These are phyloP conservation scores for Entelexis paramagnoliae DNA, from an alignment of 1,139 yeast species.

Conservation along the genomic window DNA sequence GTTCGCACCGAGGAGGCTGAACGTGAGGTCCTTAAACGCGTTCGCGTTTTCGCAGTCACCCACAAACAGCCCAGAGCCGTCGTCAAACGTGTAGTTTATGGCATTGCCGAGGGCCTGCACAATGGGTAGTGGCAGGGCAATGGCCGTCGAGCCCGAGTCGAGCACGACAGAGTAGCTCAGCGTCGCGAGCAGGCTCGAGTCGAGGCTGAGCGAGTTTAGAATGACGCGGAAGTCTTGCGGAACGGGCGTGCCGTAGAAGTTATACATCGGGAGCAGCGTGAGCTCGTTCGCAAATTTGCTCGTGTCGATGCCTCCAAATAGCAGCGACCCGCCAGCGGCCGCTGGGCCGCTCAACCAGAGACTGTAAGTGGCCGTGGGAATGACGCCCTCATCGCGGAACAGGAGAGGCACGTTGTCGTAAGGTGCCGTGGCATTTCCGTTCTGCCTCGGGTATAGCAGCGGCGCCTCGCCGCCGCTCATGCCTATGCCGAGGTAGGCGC, in stretches of 20 bases:
- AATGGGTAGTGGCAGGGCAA: constrained; percentile 38
- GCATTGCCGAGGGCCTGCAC: constrained; percentile 32
- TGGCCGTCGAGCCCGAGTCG: constrained; percentile 29
- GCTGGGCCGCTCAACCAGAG: not conserved
- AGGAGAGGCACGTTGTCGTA: not conserved
- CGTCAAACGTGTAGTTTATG: constrained; percentile 28
- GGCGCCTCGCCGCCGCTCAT: constrained; percentile 1
- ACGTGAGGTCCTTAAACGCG: constrained; percentile 24
- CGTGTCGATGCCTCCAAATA: constrained; percentile 1
- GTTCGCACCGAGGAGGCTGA: constrained; percentile 36
- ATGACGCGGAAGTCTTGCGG: constrained; percentile 3
- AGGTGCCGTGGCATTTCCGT: constrained; percentile 1
- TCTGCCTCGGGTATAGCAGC: not conserved
- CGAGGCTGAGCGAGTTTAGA: not conserved
- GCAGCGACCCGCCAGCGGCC: not conserved
- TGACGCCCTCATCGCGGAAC: constrained; percentile 1
- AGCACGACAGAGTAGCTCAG: not conserved
- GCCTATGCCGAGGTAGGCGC: constrained; percentile 4
- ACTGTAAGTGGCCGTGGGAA: not conserved
- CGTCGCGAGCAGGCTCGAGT: not conserved
- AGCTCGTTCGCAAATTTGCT: not conserved
- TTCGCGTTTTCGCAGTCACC: not conserved
- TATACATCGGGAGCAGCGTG: constrained; percentile 3
- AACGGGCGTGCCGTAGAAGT: not conserved
- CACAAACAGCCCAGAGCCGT: not conserved